Conservation (phyloP, 176 grass and related monocot genomes). For the Cenchrus americanus region DNA sequence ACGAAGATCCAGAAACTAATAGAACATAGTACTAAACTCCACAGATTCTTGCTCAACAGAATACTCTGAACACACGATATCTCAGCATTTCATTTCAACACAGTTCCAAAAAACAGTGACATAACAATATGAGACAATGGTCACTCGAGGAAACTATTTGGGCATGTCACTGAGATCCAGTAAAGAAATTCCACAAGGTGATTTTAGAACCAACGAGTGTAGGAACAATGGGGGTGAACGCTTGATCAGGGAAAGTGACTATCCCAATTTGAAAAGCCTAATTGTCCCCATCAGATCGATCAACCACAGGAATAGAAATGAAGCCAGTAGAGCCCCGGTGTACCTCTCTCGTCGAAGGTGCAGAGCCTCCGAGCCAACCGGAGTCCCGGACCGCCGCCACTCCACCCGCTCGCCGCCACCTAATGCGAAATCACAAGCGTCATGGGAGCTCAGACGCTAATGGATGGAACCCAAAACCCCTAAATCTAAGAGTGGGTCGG, state of each 20-base stretch:
- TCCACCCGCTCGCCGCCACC: slow-evolving; percentile 36
- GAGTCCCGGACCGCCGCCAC: slow-evolving; percentile 19
- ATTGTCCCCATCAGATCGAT: not conserved
- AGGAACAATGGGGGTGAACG: not conserved
- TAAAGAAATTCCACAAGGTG: slow-evolving; percentile 9
- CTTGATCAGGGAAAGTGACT: not conserved
- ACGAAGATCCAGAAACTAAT: not conserved
- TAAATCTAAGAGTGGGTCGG: not conserved
- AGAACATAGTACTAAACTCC: not conserved
- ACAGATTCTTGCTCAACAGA: not conserved
- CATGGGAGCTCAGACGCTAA: slow-evolving; percentile 22
- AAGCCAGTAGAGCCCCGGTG: not conserved
- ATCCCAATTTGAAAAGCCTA: not conserved
- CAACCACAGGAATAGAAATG: slow-evolving; percentile 24
- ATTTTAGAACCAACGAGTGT: not conserved
- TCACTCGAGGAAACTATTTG: not conserved
- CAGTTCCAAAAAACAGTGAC: not conserved
- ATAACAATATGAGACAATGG: not conserved
- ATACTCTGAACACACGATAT: not conserved
- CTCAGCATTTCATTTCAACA: not conserved
- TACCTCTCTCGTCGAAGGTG: slow-evolving; percentile 63
- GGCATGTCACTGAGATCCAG: slow-evolving; percentile 20
- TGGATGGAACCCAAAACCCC: slow-evolving; percentile 14
- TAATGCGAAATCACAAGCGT: slow-evolving; percentile 31
- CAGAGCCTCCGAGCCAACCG: slow-evolving; percentile 49